These are phyloP conservation scores for Solanum rostratum DNA, from an alignment of 257 asterid species.

Conservation along the genomic window DNA sequence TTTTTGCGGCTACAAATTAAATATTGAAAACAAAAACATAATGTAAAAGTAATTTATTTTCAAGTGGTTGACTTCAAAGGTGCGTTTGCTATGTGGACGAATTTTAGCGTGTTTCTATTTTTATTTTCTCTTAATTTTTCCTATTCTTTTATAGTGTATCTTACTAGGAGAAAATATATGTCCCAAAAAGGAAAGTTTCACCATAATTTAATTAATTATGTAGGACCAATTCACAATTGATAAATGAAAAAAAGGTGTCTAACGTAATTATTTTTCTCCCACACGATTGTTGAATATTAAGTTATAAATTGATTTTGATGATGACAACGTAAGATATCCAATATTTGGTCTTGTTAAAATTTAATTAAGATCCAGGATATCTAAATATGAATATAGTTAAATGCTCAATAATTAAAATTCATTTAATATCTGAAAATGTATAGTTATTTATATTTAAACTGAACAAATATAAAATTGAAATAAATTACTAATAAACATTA, in stretches of 20 bases:
- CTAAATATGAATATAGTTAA: neutral
- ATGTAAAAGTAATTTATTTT: neutral
- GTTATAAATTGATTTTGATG: neutral
- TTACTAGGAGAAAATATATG: neutral
- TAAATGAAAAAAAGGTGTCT: neutral
- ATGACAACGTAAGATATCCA: neutral
- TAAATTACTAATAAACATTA: neutral
- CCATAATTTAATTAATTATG: neutral
- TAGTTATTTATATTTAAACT: neutral
- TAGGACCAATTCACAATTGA: neutral
- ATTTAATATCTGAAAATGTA: neutral
- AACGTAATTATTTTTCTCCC: neutral
- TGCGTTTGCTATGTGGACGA: neutral
- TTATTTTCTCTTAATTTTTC: neutral
- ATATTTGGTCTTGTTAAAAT: neutral
- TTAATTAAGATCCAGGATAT: neutral
- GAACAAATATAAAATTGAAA: neutral
- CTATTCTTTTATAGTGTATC: neutral
- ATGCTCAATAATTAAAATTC: neutral
- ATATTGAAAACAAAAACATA: neutral
- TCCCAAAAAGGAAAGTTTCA: neutral
- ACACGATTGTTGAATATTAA: neutral
- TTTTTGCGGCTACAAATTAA: slow-evolving; percentile 1
- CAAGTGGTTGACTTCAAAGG: neutral
- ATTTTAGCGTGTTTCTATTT: neutral